Percentiles rank a stretch among this genome's conserved stretches.
These are phyloP conservation scores for Eucalyptus polybractea DNA, from an alignment of 345 rosid genomes.

Conservation along the genomic window DNA sequence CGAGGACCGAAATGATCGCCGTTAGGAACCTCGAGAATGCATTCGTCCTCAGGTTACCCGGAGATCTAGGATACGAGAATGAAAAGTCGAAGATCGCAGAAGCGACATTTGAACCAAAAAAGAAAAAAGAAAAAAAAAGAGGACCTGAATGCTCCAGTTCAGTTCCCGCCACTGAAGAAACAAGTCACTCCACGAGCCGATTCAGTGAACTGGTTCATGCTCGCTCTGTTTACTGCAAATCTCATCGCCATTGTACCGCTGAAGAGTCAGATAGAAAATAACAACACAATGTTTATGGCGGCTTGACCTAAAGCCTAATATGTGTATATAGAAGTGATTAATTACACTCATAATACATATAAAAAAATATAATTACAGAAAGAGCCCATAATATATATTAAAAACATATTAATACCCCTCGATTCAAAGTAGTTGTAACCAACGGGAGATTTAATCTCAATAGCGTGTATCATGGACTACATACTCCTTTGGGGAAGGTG, in stretches of 20 bases:
- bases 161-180: conserved; percentile 35
- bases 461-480: background rate
- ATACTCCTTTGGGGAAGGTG: background rate
- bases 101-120: background rate
- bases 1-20: background rate
- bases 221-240: conserved; percentile 12
- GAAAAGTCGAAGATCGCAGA: background rate
- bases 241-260: conserved; percentile 22
- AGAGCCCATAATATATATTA: background rate
- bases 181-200: conserved; percentile 40
- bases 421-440: background rate
- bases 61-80: background rate
- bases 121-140: background rate
- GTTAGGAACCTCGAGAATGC: background rate
- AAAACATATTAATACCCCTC: background rate
- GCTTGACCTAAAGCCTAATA: background rate
- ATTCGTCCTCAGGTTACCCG: background rate
- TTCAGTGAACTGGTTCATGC: conserved; percentile 14
- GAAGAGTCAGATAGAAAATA: background rate
- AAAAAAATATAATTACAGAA: background rate
- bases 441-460: background rate
- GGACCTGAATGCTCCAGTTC: conserved; percentile 44
- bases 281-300: background rate
- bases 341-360: background rate
- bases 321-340: background rate